Conservation (phyloP, 192 early-diverging fungal species). For the Backusella westeae region DNA sequence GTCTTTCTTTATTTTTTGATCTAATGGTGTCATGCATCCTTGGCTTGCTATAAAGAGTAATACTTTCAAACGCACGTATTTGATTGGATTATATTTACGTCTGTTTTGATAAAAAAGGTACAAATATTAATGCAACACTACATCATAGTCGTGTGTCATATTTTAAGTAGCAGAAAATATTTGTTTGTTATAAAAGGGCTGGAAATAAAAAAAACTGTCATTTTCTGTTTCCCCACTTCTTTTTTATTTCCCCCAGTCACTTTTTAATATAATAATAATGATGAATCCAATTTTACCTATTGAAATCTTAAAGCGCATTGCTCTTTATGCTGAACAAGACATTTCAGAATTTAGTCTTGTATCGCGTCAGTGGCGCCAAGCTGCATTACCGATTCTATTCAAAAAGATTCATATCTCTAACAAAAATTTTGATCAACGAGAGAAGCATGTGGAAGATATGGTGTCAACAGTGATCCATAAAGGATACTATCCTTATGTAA, state of each 20-base stretch:
- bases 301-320: neutral
- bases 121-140: constrained; percentile 8
- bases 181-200: constrained; percentile 1
- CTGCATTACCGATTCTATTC: neutral
- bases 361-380: neutral
- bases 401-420: neutral
- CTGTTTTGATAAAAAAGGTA: neutral
- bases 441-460: neutral
- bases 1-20: neutral
- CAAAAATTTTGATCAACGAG: neutral
- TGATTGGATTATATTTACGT: neutral
- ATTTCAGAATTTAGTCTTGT: neutral
- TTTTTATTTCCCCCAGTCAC: neutral
- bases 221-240: neutral
- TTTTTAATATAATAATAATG: neutral
- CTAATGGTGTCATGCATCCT: constrained; percentile 3
- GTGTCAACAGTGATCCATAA: neutral
- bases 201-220: neutral
- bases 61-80: neutral
- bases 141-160: neutral
- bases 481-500: neutral
- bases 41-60: constrained; percentile 1
- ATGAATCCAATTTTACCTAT: neutral
- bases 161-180: neutral
- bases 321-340: neutral